Base-by-base conservation (phyloP, 139 green algal genomes). In the Edaphochlamys debaryana region DNA sequence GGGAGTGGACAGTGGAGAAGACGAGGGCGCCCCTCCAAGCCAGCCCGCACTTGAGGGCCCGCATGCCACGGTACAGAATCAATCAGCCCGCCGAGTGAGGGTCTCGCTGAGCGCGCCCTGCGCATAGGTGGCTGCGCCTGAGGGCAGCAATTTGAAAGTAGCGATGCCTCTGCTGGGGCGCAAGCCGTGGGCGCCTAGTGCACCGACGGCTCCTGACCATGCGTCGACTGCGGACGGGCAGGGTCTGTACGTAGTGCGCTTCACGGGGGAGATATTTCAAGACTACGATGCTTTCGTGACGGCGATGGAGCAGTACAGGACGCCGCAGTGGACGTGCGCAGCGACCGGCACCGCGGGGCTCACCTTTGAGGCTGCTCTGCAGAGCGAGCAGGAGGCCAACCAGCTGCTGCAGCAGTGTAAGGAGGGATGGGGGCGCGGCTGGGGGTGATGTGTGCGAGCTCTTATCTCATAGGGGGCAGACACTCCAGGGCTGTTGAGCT, bases 341-440 rank as follows among this genome's bases (percentile, higher is more conserved):
- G 84, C 86, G 32, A 94, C 87, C 3, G 91, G 92, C 41, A 86
- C 85, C 9, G 50, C 29, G 11, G 88, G 86, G 13, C 66, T 97
- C 38, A 97, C 93, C 0, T 97, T 92, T 50, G 92, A 97, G 60
- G 88, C 96, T 81, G 93, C 93, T 2, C 79, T 94, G 19, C 32
- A 66, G 25, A 74, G 62, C 1, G 76, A 77, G 32, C 42, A 60
- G 70, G 41, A 73, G 42, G 34, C 69, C 37, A 75, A 63, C 42
- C 40, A 52, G 42, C 72, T 68, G 4, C 63, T 82, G 41, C 29
- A 71, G 64, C 41, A 62, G 22, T 66, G 69, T 73, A 40, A 45
- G 70, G 58, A 27, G 41, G 9, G 23, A 30, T 25, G 22, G 0
- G 50, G 58, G 20, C 68, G n/a, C n/a, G n/a, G n/a, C n/a, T n/a